Base-by-base conservation (phyloP, 2,329 filamentous ascomycete species). In the Cadophora malorum region DNA sequence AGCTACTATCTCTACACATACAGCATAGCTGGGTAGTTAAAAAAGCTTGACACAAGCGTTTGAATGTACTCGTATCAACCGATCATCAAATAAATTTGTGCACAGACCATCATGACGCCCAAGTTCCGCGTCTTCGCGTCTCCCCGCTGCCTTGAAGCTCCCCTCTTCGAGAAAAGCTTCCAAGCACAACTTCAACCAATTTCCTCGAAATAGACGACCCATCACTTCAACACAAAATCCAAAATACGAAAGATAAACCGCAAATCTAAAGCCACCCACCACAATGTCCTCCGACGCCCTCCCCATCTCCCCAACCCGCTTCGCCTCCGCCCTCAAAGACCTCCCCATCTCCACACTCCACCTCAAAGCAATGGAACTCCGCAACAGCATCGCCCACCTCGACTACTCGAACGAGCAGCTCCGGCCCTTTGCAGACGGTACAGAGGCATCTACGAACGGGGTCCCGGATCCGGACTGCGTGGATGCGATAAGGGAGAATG, bases 321-420 rank as follows among this genome's bases (percentile, higher is more conserved):
- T 92, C 81, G 87, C 89, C 76, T 81, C 83, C 69, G 91, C 91
- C 28, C 84, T 94, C 72, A 82, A 84, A 72, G 86, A 89, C 69
- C 88, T 94, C 66, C 86, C 90, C 50, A 78, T 90, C 72, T 84
- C 86, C 9, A 74, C 71, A 67, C 88, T 94, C 7, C 89, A 91
- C 79, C 84, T 91, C 79, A 94, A 94, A 80, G 86, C 90, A 68
- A 86, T 91, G 76, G 92, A 94, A 79, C 84, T 94, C 70, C 88
- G 87, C 77, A 94, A 93, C 84, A 88, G 84, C 74, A 90, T 94
- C 76, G 84, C 86, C 28, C 91, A 94, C 79, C 88, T 94, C 31
- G 86, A 90, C 75, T 88, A 89, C 78, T 91, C 89, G 71, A 94
- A 94, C 80, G 85, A 86, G 71, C 88, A 94, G 78, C 88, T 94